phyloP scores from a whole-genome alignment of 2,329 filamentous ascomycete species.

The Rhinocladiella mackenziei region DNA sequence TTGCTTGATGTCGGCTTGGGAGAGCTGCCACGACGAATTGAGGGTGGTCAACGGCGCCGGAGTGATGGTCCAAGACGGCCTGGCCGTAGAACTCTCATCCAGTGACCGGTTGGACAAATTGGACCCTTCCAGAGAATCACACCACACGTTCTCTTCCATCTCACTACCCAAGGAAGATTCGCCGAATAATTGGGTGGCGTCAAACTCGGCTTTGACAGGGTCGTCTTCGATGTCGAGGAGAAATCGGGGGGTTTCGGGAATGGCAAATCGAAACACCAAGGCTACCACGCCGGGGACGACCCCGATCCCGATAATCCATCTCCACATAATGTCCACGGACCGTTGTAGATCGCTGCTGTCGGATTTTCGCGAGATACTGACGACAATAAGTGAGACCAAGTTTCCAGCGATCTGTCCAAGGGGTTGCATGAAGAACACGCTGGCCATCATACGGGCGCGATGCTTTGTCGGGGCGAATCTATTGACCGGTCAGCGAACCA shows the following conservation, averaged over 20 bases:
- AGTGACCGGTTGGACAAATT: slow-evolving; percentile 28
- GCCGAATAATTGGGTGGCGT: slow-evolving; percentile 58
- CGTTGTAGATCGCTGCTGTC: slow-evolving; percentile 32
- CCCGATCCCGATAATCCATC: slow-evolving; percentile 63
- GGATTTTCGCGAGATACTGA: slow-evolving; percentile 32
- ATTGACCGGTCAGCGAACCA: slow-evolving; percentile 15
- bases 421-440: slow-evolving; percentile 67
- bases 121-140: slow-evolving; percentile 30
- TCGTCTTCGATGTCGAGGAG: slow-evolving; percentile 63
- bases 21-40: slow-evolving; percentile 41
- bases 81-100: slow-evolving; percentile 16
- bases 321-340: slow-evolving; percentile 60
- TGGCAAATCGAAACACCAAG: slow-evolving; percentile 62
- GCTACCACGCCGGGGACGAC: slow-evolving; percentile 61
- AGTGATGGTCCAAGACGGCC: slow-evolving; percentile 19
- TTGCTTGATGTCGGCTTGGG: slow-evolving; percentile 37
- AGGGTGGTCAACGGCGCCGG: slow-evolving; percentile 36
- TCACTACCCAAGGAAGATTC: slow-evolving; percentile 31
- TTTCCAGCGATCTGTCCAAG: slow-evolving; percentile 64
- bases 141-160: slow-evolving; percentile 18
- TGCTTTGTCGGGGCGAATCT: slow-evolving; percentile 55
- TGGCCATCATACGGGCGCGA: slow-evolving; percentile 64
- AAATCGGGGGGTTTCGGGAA: slow-evolving; percentile 64
- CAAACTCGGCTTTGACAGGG: slow-evolving; percentile 54
- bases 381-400: slow-evolving; percentile 53